Percentiles rank a stretch among this genome's conserved stretches.
These are phyloP conservation scores for Penicillium sp. DNA, from an alignment of 2,329 filamentous ascomycete species.

Conservation along the genomic window DNA sequence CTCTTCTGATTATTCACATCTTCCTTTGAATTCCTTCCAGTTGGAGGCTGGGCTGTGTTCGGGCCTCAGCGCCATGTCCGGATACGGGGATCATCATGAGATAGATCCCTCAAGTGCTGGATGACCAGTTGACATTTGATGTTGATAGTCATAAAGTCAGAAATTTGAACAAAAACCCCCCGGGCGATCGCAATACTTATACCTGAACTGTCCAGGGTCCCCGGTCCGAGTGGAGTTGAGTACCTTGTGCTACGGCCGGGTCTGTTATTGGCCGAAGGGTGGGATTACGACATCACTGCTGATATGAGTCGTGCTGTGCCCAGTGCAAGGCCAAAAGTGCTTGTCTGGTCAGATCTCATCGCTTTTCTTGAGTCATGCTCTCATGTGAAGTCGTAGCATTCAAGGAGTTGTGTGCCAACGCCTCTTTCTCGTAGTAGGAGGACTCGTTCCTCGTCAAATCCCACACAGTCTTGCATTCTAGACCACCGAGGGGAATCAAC, in stretches of 20 bases:
- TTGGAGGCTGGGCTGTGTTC: no score
- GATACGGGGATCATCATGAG: no score
- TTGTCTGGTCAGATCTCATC: no score
- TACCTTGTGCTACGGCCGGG: conserved; percentile 25
- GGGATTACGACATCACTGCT: not conserved
- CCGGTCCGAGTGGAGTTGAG: conserved; percentile 13
- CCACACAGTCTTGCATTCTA: conserved; percentile 66
- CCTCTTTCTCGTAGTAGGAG: conserved; percentile 75
- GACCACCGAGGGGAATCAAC: conserved; percentile 41
- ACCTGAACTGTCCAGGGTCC: conserved; percentile 22
- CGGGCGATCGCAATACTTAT: conserved; percentile 5
- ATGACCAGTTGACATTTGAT: no score
- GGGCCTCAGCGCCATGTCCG: no score
- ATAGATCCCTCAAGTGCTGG: no score
- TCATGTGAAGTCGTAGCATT: conserved; percentile 85
- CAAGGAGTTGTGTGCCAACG: conserved; percentile 69
- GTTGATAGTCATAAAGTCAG: no score
- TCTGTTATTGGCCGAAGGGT: conserved; percentile 1
- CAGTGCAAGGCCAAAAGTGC: not conserved
- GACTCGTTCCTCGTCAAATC: conserved; percentile 91
- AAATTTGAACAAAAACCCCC: not conserved
- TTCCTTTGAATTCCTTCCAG: no score
- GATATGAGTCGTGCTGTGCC: not conserved
- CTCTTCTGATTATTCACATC: no score
- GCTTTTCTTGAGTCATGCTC: not conserved